phyloP scores from a whole-genome alignment of 306 rosid species.

The Medicago ruthenica region DNA sequence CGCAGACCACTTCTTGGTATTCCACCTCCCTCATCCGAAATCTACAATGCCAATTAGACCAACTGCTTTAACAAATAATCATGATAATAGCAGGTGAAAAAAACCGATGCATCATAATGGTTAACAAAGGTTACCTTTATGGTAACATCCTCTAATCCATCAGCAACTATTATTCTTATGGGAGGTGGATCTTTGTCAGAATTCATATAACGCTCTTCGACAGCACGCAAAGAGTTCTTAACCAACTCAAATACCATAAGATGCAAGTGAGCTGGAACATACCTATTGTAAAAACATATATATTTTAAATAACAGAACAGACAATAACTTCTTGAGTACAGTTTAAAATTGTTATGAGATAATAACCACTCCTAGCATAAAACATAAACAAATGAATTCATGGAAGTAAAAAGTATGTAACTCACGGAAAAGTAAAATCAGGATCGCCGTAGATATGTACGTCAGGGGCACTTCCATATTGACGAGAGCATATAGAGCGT shows the following conservation, averaged over 20 bases:
- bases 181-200: slow-evolving; percentile 80
- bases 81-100: background rate
- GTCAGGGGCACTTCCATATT: slow-evolving; percentile 88
- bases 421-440: slow-evolving; percentile 92
- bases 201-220: slow-evolving; percentile 83
- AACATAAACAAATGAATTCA: slow-evolving; percentile 30
- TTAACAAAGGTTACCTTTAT: slow-evolving; percentile 47
- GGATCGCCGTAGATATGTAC: slow-evolving; percentile 85
- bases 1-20: slow-evolving; percentile 82
- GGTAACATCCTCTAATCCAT: slow-evolving; percentile 95
- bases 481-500: slow-evolving; percentile 77
- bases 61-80: slow-evolving; percentile 24
- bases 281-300: slow-evolving; percentile 53
- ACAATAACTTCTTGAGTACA: slow-evolving; percentile 15
- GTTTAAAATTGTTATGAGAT: background rate
- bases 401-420: slow-evolving; percentile 25
- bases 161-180: slow-evolving; percentile 87
- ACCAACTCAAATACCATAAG: slow-evolving; percentile 98
- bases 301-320: slow-evolving; percentile 17
- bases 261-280: slow-evolving; percentile 94
- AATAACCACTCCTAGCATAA: slow-evolving; percentile 6
- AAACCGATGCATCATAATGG: background rate
- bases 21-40: slow-evolving; percentile 93
- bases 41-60: slow-evolving; percentile 38
- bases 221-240: slow-evolving; percentile 95